These are phyloP conservation scores for Cenococcum geophilum DNA, from an alignment of 495 filamentous ascomycete genomes.

Conservation along the genomic window DNA sequence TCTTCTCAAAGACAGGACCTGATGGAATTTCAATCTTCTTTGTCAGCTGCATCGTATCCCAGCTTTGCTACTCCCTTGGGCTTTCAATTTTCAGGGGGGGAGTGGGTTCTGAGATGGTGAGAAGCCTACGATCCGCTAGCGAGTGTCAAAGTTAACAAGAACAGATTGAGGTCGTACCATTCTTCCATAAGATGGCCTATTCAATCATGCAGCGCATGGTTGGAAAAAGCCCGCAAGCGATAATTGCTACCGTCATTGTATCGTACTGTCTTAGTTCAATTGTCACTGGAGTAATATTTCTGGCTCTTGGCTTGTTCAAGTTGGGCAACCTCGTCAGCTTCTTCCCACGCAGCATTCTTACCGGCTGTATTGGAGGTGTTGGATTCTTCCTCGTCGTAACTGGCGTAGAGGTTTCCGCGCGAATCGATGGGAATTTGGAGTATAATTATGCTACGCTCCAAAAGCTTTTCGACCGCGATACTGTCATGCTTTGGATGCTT, in stretches of 20 bases:
- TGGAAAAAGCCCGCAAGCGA: constrained; percentile 70
- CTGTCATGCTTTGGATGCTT: constrained; percentile 73
- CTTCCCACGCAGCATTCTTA: constrained; percentile 92
- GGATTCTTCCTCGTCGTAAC: constrained; percentile 93
- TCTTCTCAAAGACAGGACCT: constrained; percentile 76
- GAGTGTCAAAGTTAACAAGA: constrained; percentile 32
- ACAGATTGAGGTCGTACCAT: constrained; percentile 86
- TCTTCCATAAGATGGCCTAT: constrained; percentile 95
- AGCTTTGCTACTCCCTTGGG: constrained; percentile 79
- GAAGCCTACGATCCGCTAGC: background rate
- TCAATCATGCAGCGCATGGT: constrained; percentile 75
- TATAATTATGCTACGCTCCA: constrained; percentile 70
- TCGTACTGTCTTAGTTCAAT: constrained; percentile 88
- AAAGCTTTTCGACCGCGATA: constrained; percentile 63
- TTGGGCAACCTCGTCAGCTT: constrained; percentile 91
- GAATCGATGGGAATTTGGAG: constrained; percentile 74
- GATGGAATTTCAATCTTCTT: constrained; percentile 99
- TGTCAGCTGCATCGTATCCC: constrained; percentile 90
- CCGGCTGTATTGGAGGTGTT: constrained; percentile 94
- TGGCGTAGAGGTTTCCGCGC: constrained; percentile 88
- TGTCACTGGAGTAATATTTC: constrained; percentile 85
- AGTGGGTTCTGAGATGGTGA: constrained; percentile 82
- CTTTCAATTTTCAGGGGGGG: constrained; percentile 87
- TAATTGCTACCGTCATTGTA: constrained; percentile 86
- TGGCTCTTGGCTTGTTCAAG: constrained; percentile 74